phyloP scores from a whole-genome alignment of 2,329 filamentous ascomycete species.

The Aspergillus novofumigatus region DNA sequence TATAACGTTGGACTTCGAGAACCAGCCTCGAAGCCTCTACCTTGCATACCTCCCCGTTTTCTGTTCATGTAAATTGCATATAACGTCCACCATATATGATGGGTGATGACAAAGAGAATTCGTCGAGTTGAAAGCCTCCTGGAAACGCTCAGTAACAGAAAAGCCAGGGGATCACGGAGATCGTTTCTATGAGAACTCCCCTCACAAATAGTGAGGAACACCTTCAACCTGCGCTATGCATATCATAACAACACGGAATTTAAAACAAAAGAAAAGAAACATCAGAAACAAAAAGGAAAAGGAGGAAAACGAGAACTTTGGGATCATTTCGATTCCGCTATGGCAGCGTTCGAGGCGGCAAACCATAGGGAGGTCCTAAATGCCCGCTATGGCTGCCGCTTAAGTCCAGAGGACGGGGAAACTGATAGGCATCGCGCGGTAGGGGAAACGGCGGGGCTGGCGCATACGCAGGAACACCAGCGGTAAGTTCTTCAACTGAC shows the following conservation, averaged over 20 bases:
- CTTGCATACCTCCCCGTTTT: constrained; percentile 2
- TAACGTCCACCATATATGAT: constrained; percentile 10
- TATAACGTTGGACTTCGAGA: constrained; percentile 20
- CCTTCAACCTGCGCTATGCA: constrained; percentile 38
- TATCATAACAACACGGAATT: constrained; percentile 29
- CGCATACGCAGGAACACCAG: constrained; percentile 44
- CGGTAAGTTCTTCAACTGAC: constrained; percentile 45
- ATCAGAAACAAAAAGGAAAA: neutral
- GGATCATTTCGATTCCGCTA: constrained; percentile 18
- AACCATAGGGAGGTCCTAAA: constrained; percentile 28
- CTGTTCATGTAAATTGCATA: constrained; percentile 2
- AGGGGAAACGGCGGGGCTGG: constrained; percentile 30
- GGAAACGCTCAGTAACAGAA: neutral
- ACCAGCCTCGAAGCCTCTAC: constrained; percentile 26
- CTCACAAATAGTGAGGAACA: constrained; percentile 30
- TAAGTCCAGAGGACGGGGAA: constrained; percentile 29
- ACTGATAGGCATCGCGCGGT: constrained; percentile 34
- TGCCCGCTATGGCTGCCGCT: constrained; percentile 27
- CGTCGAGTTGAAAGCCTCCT: neutral
- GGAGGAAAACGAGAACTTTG: constrained; percentile 13
- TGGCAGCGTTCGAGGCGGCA: constrained; percentile 35
- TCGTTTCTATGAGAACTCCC: constrained; percentile 24
- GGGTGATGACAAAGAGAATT: constrained; percentile 9
- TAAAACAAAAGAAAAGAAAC: constrained; percentile 15
- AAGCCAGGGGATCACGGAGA: constrained; percentile 3